Base-by-base conservation (phyloP, 2,329 filamentous ascomycete genomes). In the Exserohilum turcica region DNA sequence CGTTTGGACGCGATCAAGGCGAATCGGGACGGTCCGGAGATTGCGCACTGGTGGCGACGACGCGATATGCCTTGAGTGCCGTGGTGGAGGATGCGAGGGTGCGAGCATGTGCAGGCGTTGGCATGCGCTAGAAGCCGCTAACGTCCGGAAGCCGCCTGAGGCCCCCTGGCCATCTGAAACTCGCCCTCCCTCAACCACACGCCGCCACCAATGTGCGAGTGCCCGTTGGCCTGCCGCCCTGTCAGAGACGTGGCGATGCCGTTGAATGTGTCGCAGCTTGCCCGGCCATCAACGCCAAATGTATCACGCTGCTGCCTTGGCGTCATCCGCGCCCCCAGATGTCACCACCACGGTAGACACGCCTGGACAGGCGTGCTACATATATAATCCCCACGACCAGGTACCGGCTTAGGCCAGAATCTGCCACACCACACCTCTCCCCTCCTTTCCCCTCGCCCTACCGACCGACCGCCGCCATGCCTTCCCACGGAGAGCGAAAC, bases 401-500 rank as follows among this genome's bases (percentile, higher is more conserved):
- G 12, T 39, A 10, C n/a, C 45, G 28, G 28, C 10, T 29, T 42
- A 16, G 38, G 10, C 16, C 38, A 42, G 28, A 15, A 29, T 15
- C 27, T 24, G 13, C 18, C 27, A 33, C 21, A 52, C 18, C 32
- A 27, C 8, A 28, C 6, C 33, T 35, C 13, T 28, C 21, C n/a
- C 32, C 21, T 24, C 21, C 21, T 24, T 7, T 7, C 7, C 21
- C 21, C 4, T 7, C n/a, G 5, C n/a, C 7, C 6, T 13, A 28
- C 7, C 12, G 7, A 48, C 13, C 9, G n/a, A 40, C n/a, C 18
- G 8, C 35, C 21, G 61, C 10, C 16, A 78, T 79, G 77, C 66
- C 76, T 21, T 77, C 79, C 39, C 68, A 76, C 12, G 79, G 79
- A 49, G 82, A 84, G 62, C 71, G 82, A 57, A 84, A 85, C 53